Evolutionary conservation across 2,329 filamentous ascomycete species (phyloP).

Genomic region (Colletotrichum sp.): DNA sequence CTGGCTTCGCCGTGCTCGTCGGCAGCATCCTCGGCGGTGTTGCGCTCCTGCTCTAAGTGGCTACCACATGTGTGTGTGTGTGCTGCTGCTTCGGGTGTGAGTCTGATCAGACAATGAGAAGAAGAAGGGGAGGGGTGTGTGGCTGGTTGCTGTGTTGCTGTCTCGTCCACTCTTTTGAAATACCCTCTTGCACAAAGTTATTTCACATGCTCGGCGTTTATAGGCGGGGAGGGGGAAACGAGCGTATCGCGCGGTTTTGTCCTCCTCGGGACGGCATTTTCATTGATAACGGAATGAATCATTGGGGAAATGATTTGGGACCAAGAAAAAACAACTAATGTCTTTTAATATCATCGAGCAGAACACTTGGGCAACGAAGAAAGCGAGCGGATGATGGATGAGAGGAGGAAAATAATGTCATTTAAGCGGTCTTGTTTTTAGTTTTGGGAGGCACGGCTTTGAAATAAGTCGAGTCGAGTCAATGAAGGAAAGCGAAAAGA

Average conservation of each 20-base stretch:
- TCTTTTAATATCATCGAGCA: slow-evolving; percentile 7
- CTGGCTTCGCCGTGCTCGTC: slow-evolving; percentile 42
- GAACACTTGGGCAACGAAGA: slow-evolving; percentile 1
- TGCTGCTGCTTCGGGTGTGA: neutral
- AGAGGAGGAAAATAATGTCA: neutral
- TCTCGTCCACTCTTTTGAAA: slow-evolving; percentile 14
- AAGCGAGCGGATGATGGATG: neutral
- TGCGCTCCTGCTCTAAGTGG: slow-evolving; percentile 36
- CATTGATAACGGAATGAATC: neutral
- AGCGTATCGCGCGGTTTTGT: neutral
- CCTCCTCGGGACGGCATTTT: neutral
- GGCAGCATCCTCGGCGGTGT: slow-evolving; percentile 45
- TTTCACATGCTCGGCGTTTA: slow-evolving; percentile 19
- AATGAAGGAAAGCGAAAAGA: neutral
- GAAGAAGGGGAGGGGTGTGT: neutral
- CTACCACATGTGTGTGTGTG: neutral
- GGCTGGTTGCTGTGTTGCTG: slow-evolving; percentile 2
- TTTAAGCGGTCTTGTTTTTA: neutral
- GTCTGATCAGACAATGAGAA: no score
- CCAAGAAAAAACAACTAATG: slow-evolving; percentile 4
- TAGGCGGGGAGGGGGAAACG: neutral
- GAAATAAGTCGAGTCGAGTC: neutral
- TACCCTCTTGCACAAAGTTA: slow-evolving; percentile 17
- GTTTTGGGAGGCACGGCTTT: neutral
- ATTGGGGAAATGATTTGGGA: neutral